Base-by-base conservation (phyloP, 2,329 filamentous ascomycete genomes). In the Curvularia sp. region DNA sequence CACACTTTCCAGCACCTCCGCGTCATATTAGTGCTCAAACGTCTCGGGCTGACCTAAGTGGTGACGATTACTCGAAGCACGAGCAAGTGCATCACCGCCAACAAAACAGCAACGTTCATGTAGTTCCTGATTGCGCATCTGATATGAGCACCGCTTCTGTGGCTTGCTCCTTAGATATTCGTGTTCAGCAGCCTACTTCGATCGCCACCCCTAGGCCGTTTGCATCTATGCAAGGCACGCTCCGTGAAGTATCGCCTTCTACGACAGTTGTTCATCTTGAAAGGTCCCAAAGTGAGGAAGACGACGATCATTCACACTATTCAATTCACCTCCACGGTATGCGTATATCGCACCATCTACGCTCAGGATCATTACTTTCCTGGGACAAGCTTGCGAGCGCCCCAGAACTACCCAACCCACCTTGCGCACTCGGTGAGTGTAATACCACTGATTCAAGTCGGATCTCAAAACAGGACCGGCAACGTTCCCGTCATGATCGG, bases 301-400 rank as follows among this genome's bases (percentile, higher is more conserved):
- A 60, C 1, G 53, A 68, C 12, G 57, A 70, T 7, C 45, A 70
- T 19, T 57, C 64, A 15, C 69, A 69, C 18, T 64, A 56, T 13
- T 77, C 73, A n/a, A 67, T 80, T 2, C 80, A 80, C 57, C 70
- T 81, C 1, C 67, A 78, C 49, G 76, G 72, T 30, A 80, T 81
- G 79, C 73, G 77, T 12, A 81, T 81, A 27, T 80, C 78, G 2
- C 76, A 79, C 49, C 79, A 80, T 64, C 66, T 81, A 13, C 78
- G 80, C 6, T 80, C 77, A 6, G 74, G 74, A 15, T 81, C 79
- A 7, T 59, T 77, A 3, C 66, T 75, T 12, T 73, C 77, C 3
- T 80, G 78, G 70, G 69, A 75, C 19, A 66, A 69, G 49, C 61
- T 72, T 38, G 62, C 63, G 18, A 65, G 70, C 46, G 53, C 62